Evolutionary conservation across 768 basidiomycete species (phyloP), one percentile per base, ranked within the genome.

Genomic region (Lepiota venenata): DNA sequence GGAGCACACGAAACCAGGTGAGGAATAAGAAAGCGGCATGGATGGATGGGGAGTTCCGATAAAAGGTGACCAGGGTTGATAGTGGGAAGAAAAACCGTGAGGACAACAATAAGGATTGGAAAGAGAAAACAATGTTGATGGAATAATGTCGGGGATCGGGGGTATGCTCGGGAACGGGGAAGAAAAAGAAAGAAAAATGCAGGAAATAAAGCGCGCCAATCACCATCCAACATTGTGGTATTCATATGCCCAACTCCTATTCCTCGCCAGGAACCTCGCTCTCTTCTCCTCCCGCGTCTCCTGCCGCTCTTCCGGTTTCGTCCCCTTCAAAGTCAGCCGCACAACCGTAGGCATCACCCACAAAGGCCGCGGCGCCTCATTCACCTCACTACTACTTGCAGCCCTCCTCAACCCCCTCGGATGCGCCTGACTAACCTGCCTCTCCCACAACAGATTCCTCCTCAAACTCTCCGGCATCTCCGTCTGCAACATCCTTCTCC

Each of bases 391-490:
- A 11, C 64, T 65, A 50, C 71, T 70, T 22, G 69, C 58, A 10
- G 64, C 61, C 55, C 73, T 55, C 56, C 63, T 58, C 42, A 71
- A 56, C 0, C 69, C 75, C 7, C 74, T 69, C 39, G 78, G 68
- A 55, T 79, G 81, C 14, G 71, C 74, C 65, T 82, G 82, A 58
- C 69, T 75, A 21, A 87, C 79, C 58, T 87, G 84, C 12, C 87
- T 77, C 60, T 86, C 89, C 91, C 91, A 92, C 4, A 94, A 69
- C 53, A 94, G 65, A 61, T 93, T 89, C 43, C 87, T 75, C 18
- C 93, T 76, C 58, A 96, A 70, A 55, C 85, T 88, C 69, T 96
- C 93, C 29, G 88, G 87, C 64, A 96, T 74, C 69, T 96, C 93
- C 3, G 85, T 87, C 52, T 84, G 77, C 43, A 95, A 75, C 90